Conservation (phyloP, 495 filamentous ascomycete species). For the Penicillium mononematosum region DNA sequence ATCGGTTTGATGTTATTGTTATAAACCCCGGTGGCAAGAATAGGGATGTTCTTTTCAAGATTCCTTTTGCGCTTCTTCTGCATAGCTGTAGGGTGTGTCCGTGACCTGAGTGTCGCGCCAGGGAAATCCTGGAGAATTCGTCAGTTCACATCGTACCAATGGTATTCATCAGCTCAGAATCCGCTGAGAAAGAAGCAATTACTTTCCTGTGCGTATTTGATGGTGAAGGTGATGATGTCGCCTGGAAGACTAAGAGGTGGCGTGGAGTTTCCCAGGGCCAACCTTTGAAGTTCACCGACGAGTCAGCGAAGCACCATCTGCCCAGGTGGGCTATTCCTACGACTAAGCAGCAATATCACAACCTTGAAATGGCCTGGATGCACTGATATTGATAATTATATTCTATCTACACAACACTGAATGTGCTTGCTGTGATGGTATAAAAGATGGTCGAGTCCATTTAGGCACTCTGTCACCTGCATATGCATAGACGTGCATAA, state of each 20-base stretch:
- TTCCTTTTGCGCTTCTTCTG: background rate
- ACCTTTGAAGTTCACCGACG: background rate
- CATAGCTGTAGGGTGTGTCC: background rate
- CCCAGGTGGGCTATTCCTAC: background rate
- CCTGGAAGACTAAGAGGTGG: background rate
- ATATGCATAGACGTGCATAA: background rate
- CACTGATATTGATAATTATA: background rate
- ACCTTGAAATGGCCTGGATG: background rate
- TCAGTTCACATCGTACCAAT: background rate
- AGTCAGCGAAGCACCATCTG: background rate
- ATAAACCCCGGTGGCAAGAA: conserved; percentile 3
- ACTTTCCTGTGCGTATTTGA: background rate
- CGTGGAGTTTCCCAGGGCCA: background rate
- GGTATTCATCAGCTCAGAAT: background rate
- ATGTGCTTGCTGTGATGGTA: background rate
- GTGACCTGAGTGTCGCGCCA: background rate
- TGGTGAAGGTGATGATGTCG: background rate
- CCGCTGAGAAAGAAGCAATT: background rate
- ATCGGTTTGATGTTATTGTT: conserved; percentile 8
- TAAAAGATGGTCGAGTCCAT: background rate
- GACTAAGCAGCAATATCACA: background rate
- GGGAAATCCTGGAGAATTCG: background rate
- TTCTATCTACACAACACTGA: background rate
- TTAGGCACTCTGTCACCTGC: background rate
- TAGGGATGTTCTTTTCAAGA: conserved; percentile 13